Percentiles rank a stretch among this genome's conserved stretches.
phyloP scores from a whole-genome alignment of 1,284 basidiomycete species.

The Amylostereum areolatum region DNA sequence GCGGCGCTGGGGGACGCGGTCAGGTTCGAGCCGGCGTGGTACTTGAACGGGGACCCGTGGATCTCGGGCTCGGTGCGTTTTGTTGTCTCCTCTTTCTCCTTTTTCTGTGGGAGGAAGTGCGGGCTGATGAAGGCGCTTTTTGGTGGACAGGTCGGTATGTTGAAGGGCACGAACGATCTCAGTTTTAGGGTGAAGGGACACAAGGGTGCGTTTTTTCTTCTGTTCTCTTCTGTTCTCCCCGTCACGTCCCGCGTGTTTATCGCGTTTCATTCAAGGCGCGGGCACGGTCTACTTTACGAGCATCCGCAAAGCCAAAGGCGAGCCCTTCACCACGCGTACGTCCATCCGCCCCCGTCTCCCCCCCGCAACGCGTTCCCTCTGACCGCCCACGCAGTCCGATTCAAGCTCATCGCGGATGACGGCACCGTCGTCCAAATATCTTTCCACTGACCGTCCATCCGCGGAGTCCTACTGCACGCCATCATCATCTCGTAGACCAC shows the following conservation, averaged over 20 bases:
- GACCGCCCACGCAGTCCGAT: constrained; percentile 44
- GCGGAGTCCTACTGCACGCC: too few species aligned
- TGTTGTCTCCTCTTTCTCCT: background rate
- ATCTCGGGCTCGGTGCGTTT: constrained; percentile 58
- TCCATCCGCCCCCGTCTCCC: constrained; percentile 9
- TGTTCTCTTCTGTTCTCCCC: background rate
- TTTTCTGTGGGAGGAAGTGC: background rate
- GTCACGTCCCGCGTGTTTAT: background rate
- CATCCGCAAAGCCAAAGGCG: constrained; percentile 70
- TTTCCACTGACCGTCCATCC: too few species aligned
- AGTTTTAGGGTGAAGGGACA: constrained; percentile 71
- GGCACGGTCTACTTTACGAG: constrained; percentile 79
- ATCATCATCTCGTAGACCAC: too few species aligned
- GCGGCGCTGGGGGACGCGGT: constrained; percentile 62
- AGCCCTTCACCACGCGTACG: constrained; percentile 63
- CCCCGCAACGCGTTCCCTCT: background rate
- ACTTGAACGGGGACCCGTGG: constrained; percentile 70
- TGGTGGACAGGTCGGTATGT: constrained; percentile 52
- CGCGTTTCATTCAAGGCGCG: constrained; percentile 34
- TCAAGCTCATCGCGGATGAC: constrained; percentile 64
- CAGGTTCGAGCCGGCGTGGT: constrained; percentile 68
- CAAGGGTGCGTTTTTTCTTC: constrained; percentile 35
- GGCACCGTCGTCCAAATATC: constrained; percentile 44
- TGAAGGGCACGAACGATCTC: constrained; percentile 72
- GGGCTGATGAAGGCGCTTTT: background rate